Evolutionary conservation across 208 protist genomes (phyloP).

Genomic region (Tetramitus jugosus): DNA sequence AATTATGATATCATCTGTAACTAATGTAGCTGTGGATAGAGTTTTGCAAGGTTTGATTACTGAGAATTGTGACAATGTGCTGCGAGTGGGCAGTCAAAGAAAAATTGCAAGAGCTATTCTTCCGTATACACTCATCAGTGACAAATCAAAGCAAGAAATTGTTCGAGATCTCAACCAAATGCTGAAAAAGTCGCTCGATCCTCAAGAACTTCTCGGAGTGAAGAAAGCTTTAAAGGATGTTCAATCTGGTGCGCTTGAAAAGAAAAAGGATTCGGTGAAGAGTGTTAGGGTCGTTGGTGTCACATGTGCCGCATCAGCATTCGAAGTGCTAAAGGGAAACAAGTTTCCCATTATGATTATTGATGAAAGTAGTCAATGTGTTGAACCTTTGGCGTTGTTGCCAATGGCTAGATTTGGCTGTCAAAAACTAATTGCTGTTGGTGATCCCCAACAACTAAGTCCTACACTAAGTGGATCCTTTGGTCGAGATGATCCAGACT

Average conservation of each 20-base stretch:
- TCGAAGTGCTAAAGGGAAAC: slow-evolving; percentile 43
- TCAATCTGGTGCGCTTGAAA: neutral
- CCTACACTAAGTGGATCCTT: slow-evolving; percentile 37
- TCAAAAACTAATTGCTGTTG: slow-evolving; percentile 31
- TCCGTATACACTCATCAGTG: neutral
- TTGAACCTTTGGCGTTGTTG: slow-evolving; percentile 53
- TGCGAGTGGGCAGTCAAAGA: slow-evolving; percentile 25
- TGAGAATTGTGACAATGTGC: neutral
- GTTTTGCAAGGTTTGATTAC: slow-evolving; percentile 25
- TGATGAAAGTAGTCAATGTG: slow-evolving; percentile 60
- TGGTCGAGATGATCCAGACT: slow-evolving; percentile 23
- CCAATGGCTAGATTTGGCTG: slow-evolving; percentile 43
- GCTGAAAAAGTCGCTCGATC: neutral
- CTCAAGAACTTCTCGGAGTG: neutral
- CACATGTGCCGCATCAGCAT: slow-evolving; percentile 53
- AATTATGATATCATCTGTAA: slow-evolving; percentile 29
- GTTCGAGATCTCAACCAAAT: neutral
- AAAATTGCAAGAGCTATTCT: slow-evolving; percentile 29
- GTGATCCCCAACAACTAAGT: slow-evolving; percentile 61
- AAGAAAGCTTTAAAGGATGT: slow-evolving; percentile 11
- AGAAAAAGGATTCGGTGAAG: neutral
- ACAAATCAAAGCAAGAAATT: slow-evolving; percentile 2
- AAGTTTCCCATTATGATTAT: slow-evolving; percentile 56
- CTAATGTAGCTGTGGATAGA: slow-evolving; percentile 31
- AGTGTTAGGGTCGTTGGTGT: slow-evolving; percentile 45